Evolutionary conservation across 2,329 filamentous ascomycete species (phyloP).

Genomic region (Huntiella savannae): DNA sequence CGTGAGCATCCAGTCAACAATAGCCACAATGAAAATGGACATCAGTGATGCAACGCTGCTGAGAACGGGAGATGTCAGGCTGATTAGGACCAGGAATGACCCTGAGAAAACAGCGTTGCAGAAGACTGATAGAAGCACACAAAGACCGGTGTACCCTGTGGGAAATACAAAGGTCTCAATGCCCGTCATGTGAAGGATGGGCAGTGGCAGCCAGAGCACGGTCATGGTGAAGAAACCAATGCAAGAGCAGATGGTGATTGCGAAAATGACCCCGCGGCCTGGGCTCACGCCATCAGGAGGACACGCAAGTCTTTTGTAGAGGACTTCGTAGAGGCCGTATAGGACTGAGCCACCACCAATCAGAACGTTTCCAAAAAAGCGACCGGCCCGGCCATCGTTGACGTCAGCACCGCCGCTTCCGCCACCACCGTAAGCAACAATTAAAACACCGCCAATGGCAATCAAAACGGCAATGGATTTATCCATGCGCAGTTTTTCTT

Average conservation of each 20-base stretch:
- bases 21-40: slow-evolving; percentile 89
- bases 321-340: slow-evolving; percentile 90
- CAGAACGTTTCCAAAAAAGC: slow-evolving; percentile 71
- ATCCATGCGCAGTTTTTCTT: slow-evolving; percentile 64
- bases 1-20: slow-evolving; percentile 76
- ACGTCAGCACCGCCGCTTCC: slow-evolving; percentile 17
- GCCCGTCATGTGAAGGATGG: slow-evolving; percentile 59
- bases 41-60: slow-evolving; percentile 82
- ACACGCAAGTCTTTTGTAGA: slow-evolving; percentile 87
- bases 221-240: slow-evolving; percentile 73
- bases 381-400: slow-evolving; percentile 28
- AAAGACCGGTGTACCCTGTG: slow-evolving; percentile 54
- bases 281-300: slow-evolving; percentile 75
- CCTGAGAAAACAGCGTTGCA: slow-evolving; percentile 88
- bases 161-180: slow-evolving; percentile 73
- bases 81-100: slow-evolving; percentile 81
- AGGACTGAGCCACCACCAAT: slow-evolving; percentile 82
- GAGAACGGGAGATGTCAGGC: slow-evolving; percentile 77
- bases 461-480: slow-evolving; percentile 76
- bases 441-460: slow-evolving; percentile 72
- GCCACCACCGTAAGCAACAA: slow-evolving; percentile 85
- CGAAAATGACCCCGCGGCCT: slow-evolving; percentile 85
- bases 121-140: slow-evolving; percentile 62
- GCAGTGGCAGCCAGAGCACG: slow-evolving; percentile 83
- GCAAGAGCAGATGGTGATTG: slow-evolving; percentile 74